phyloP scores from a whole-genome alignment of 129 eudicot genomes.

The Cynara cardunculus region DNA sequence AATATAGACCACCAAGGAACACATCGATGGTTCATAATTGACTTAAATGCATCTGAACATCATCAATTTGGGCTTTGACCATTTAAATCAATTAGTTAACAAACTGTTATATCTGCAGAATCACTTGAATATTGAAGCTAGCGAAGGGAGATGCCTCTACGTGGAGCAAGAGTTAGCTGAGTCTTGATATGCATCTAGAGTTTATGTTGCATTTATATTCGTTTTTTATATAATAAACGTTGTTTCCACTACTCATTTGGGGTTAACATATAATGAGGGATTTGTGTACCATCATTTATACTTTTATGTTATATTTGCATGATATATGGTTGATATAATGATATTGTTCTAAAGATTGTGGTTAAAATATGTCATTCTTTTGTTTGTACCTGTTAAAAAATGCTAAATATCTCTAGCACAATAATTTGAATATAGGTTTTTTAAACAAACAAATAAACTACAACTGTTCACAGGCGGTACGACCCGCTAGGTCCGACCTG shows the following conservation, averaged over 20 bases:
- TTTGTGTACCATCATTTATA: conserved; percentile 5
- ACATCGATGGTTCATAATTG: neutral
- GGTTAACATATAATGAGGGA: neutral
- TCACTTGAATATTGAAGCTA: conserved; percentile 10
- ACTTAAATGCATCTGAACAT: neutral
- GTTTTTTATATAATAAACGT: conserved; percentile 7
- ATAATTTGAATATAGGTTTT: too few relatives aligned
- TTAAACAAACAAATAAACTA: too few relatives aligned
- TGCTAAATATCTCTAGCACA: too few relatives aligned
- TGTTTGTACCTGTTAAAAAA: neutral
- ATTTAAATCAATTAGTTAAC: neutral
- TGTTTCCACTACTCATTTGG: conserved; percentile 10
- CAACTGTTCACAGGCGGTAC: too few relatives aligned
- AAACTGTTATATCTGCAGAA: conserved; percentile 10
- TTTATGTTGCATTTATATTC: neutral
- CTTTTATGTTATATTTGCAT: neutral
- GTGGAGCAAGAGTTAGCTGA: neutral
- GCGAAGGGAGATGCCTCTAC: neutral
- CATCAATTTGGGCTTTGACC: neutral
- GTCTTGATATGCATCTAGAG: neutral
- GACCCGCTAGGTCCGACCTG: too few relatives aligned
- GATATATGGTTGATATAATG: neutral
- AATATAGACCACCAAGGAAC: neutral
- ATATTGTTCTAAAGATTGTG: neutral
- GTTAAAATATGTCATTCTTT: neutral